Evolutionary conservation across 2,329 filamentous ascomycete species (phyloP).

Genomic region (Didymellaceae sp.): DNA sequence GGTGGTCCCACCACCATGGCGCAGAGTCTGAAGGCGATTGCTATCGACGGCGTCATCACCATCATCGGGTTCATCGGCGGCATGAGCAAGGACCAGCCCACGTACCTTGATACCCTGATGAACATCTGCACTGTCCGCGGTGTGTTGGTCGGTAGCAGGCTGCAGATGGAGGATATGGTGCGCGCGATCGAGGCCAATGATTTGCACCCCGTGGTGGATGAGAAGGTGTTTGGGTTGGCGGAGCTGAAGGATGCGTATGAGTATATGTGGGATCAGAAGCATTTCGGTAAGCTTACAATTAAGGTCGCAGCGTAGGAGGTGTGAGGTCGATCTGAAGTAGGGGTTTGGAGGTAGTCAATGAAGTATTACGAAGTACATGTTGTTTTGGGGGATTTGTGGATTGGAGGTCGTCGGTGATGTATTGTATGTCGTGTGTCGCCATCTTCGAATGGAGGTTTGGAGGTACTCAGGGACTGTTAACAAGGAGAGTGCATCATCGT

Average conservation of each 20-base stretch:
- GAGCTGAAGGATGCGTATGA: conserved; percentile 60
- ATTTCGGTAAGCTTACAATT: conserved; percentile 47
- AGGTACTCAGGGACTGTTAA: background rate
- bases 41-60: conserved; percentile 59
- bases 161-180: conserved; percentile 66
- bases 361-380: too few species aligned
- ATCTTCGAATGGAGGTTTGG: too few species aligned
- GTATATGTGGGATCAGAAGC: conserved; percentile 58
- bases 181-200: conserved; percentile 64
- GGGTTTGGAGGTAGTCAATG: too few species aligned
- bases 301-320: conserved; percentile 31
- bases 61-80: conserved; percentile 67
- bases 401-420: too few species aligned
- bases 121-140: conserved; percentile 62
- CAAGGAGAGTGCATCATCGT: too few species aligned
- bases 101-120: conserved; percentile 58
- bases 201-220: conserved; percentile 65
- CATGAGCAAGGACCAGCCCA: conserved; percentile 56
- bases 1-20: conserved; percentile 67
- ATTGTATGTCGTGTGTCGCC: too few species aligned
- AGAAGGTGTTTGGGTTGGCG: conserved; percentile 62
- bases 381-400: too few species aligned
- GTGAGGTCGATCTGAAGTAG: background rate
- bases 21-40: conserved; percentile 59
- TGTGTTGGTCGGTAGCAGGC: conserved; percentile 62